Percentiles rank a stretch among this genome's conserved stretches.
Evolutionary conservation across 2,329 filamentous ascomycete species (phyloP).

Genomic region (Myriosclerotinia scirpicola): DNA sequence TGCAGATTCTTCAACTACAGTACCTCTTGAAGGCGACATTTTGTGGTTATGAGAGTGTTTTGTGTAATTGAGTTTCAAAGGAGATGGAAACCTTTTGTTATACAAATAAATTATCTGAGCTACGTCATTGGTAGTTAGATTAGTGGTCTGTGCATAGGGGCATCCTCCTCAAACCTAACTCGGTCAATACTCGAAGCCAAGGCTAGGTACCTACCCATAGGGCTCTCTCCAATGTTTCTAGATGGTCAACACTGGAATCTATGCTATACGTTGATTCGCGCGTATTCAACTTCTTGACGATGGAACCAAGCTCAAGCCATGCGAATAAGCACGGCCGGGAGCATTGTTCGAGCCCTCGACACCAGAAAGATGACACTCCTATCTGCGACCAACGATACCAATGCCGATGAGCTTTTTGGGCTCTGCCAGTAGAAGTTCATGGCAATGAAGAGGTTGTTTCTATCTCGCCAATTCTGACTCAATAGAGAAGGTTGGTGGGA

Average conservation of each 20-base stretch:
- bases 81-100: background rate
- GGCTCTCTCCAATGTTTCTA: background rate
- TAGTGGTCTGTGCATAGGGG: slow-evolving; percentile 9
- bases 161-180: background rate
- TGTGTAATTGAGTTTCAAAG: background rate
- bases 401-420: background rate
- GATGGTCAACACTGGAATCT: no score
- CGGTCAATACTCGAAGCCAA: background rate
- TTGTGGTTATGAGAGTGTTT: background rate
- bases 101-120: background rate
- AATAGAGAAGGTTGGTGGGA: background rate
- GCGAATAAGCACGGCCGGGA: no score
- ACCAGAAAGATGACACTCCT: no score
- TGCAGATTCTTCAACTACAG: background rate
- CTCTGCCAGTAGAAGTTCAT: background rate
- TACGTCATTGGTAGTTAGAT: slow-evolving; percentile 19
- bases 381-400: background rate
- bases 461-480: background rate
- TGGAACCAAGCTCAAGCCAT: background rate
- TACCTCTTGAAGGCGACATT: slow-evolving; percentile 32
- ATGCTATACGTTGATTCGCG: background rate
- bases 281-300: no score
- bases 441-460: no score
- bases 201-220: no score
- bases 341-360: no score